Base-by-base conservation (phyloP, 2,329 filamentous ascomycete species). In the Pyrenophora teres region DNA sequence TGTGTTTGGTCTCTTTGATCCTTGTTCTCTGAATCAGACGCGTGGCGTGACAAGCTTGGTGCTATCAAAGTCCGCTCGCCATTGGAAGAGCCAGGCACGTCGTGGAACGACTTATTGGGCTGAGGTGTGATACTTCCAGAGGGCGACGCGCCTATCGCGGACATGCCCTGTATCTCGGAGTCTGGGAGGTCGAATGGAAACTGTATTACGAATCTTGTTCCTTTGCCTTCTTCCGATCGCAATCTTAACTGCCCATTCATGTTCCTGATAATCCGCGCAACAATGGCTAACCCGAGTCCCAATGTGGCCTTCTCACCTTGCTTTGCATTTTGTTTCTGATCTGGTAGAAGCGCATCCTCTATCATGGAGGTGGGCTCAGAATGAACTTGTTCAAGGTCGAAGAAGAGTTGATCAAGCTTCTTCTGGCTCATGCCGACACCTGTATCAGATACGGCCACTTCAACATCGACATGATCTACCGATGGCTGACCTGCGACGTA, bases 221-320 rank as follows among this genome's bases (percentile, higher is more conserved):
- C 92, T 62, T 87, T 89, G 2, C 88, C 88, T 67, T 88, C 83
- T 64, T 94, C 90, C 0, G 91, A 96, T 64, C 92, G 93, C 1
- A 96, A 76, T 1, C 90, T 85, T 25, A 96, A 74, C 65, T 96
- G 92, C 0, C 92, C 92, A 52, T 93, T 87, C 89, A 96, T 94
- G 65, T 92, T 96, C n/a, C 87, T 84, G 27, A 96, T 81, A 31
- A 91, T 90, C 32, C 92, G 84, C 13, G 90, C 89, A n/a, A 96
- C 92, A 10, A 95, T 81, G 0, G 92, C 92, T n/a, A 96, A 80
- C 0, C 92, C 92, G 8, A 96, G 81, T 0, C 92, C 92, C 1
- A 96, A 74, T 0, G 85, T 86, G 8, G 77, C 75, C 45, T 77
- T 77, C 6, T 74, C 66, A 4, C 63, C 56, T 8, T 70, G 59